Evolutionary conservation across 495 filamentous ascomycete genomes (phyloP).

Genomic region (Aspergillus incahuasiensis): DNA sequence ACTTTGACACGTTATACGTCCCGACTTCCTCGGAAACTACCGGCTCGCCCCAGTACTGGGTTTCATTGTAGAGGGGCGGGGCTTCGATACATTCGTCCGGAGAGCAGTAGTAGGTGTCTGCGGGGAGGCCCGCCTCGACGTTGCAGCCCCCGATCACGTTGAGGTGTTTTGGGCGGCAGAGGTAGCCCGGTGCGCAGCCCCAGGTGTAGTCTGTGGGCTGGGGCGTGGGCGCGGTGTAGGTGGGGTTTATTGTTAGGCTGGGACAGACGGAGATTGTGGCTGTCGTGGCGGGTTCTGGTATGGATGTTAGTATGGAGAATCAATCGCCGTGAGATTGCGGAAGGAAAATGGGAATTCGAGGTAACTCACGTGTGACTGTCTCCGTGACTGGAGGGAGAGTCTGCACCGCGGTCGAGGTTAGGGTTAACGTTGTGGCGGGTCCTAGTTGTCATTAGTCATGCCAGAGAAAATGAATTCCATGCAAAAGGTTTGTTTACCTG

Average conservation of each 20-base stretch:
- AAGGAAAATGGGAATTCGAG: no score
- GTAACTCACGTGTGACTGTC: background rate
- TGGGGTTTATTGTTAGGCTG: conserved; percentile 28
- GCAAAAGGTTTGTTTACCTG: background rate
- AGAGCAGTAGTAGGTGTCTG: conserved; percentile 48
- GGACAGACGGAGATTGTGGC: conserved; percentile 24
- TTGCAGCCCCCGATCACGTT: conserved; percentile 42
- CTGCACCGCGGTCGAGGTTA: background rate
- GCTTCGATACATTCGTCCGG: conserved; percentile 50
- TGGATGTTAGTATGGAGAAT: background rate
- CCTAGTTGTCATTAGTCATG: background rate
- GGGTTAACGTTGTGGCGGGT: background rate
- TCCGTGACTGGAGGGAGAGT: background rate
- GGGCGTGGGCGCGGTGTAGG: conserved; percentile 26
- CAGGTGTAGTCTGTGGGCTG: conserved; percentile 39
- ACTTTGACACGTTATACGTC: conserved; percentile 45
- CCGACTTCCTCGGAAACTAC: conserved; percentile 31
- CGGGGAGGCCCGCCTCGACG: conserved; percentile 51
- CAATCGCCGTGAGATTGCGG: no score
- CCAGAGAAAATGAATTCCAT: no score
- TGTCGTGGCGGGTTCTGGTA: conserved; percentile 10
- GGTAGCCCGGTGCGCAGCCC: conserved; percentile 59
- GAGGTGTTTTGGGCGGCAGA: conserved; percentile 44
- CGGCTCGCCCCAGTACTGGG: conserved; percentile 35
- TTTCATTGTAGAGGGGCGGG: conserved; percentile 28